Conservation (phyloP, 768 basidiomycete species). For the Mycena indigotica region DNA sequence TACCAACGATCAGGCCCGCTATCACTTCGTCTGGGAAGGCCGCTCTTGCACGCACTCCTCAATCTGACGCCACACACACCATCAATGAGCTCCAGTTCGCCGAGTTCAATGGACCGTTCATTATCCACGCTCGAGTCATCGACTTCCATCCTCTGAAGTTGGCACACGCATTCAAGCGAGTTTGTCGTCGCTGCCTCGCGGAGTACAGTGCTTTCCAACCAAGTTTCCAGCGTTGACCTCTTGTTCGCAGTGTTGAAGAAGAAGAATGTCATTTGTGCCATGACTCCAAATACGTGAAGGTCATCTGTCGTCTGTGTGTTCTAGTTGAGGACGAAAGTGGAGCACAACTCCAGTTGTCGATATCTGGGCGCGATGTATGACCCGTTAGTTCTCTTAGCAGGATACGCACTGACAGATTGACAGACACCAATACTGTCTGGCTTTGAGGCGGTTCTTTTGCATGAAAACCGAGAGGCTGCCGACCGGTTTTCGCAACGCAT, state of each 20-base stretch:
- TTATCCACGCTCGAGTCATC: constrained; percentile 49
- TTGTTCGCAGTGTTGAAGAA: no score
- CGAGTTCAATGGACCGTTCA: constrained; percentile 35
- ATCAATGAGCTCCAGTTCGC: constrained; percentile 41
- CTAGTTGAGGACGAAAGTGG: constrained; percentile 53
- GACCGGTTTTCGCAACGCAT: constrained; percentile 43
- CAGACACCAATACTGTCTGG: constrained; percentile 48
- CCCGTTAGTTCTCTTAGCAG: no score
- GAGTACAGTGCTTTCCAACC: no score
- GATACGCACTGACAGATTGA: no score
- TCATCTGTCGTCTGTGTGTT: constrained; percentile 52
- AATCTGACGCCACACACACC: constrained; percentile 21
- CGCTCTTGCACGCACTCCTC: not conserved
- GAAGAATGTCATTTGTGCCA: constrained; percentile 52
- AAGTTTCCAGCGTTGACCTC: no score
- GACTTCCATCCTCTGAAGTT: constrained; percentile 60
- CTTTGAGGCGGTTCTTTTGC: constrained; percentile 46
- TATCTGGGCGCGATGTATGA: constrained; percentile 46
- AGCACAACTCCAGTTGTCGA: constrained; percentile 43
- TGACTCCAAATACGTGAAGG: constrained; percentile 50
- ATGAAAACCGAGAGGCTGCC: constrained; percentile 40
- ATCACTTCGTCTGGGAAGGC: no score
- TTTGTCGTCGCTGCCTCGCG: no score
- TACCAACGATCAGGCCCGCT: no score
- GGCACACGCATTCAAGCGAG: constrained; percentile 46